Percentiles rank a stretch among this genome's conserved stretches.
Conservation (phyloP, 768 basidiomycete genomes). For the Boletus pseudopeckii region DNA sequence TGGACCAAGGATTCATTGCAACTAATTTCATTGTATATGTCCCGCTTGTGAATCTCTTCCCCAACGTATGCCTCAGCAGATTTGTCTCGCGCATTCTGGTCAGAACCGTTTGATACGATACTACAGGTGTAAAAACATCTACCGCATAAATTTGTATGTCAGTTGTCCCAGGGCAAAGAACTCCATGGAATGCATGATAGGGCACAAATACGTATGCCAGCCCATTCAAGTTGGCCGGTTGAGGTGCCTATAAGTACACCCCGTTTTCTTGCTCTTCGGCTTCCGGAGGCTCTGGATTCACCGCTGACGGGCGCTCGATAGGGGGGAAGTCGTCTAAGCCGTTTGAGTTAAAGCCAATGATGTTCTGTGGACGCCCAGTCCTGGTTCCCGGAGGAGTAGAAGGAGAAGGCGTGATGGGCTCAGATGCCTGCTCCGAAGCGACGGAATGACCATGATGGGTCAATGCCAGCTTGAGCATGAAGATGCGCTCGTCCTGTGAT, state of each 20-base stretch:
- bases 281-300: background rate
- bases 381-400: background rate
- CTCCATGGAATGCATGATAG: background rate
- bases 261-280: conserved; percentile 14
- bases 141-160: background rate
- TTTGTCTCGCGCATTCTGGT: background rate
- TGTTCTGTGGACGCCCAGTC: conserved; percentile 1
- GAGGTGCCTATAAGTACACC: conserved; percentile 26
- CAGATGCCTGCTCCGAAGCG: conserved; percentile 23
- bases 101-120: background rate
- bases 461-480: conserved; percentile 64
- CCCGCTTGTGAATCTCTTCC: background rate
- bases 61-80: background rate
- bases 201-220: background rate
- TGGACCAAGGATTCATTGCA: background rate
- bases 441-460: conserved; percentile 54
- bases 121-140: background rate
- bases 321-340: conserved; percentile 10
- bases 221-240: background rate
- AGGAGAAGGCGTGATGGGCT: background rate
- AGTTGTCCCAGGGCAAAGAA: background rate
- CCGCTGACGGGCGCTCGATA: background rate
- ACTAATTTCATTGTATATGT: background rate
- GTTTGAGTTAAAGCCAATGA: conserved; percentile 9
- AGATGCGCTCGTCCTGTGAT: conserved; percentile 75